These are phyloP conservation scores for Sphenostylis stenocarpa DNA, from an alignment of 306 rosid genomes.

Conservation along the genomic window DNA sequence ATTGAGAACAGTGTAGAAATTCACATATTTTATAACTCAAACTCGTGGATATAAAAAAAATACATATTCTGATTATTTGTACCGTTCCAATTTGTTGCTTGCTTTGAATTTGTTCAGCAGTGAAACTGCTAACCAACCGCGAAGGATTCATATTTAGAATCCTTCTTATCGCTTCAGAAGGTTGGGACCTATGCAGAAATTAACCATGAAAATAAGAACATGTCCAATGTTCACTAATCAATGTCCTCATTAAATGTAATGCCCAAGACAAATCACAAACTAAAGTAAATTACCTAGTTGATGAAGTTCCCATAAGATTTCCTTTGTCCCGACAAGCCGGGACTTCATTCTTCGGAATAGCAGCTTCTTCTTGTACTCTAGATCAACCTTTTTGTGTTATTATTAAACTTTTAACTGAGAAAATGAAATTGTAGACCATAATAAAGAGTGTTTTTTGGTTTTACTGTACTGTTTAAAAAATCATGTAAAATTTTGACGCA, in stretches of 20 bases:
- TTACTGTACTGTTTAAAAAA: neutral
- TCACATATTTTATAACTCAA: neutral
- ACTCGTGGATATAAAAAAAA: no score
- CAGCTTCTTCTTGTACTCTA: neutral
- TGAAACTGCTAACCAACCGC: no score
- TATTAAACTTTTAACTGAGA: neutral
- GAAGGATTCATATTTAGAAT: neutral
- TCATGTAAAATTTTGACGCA: neutral
- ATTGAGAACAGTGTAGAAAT: neutral
- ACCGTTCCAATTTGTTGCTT: neutral
- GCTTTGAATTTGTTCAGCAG: neutral
- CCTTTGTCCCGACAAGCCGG: neutral
- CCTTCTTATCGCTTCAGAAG: neutral
- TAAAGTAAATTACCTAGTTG: constrained; percentile 4
- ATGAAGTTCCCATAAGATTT: neutral
- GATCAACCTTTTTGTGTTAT: neutral
- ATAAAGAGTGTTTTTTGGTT: neutral
- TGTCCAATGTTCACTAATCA: neutral
- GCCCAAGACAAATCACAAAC: neutral
- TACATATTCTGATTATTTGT: neutral
- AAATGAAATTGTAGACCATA: neutral
- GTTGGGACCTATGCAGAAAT: neutral
- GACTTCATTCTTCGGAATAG: neutral
- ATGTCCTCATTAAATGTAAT: neutral
- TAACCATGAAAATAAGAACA: neutral